Percentiles rank a stretch among this genome's conserved stretches.
Conservation (phyloP, 805 yeast species). For the Maudiozyma bulderi region DNA sequence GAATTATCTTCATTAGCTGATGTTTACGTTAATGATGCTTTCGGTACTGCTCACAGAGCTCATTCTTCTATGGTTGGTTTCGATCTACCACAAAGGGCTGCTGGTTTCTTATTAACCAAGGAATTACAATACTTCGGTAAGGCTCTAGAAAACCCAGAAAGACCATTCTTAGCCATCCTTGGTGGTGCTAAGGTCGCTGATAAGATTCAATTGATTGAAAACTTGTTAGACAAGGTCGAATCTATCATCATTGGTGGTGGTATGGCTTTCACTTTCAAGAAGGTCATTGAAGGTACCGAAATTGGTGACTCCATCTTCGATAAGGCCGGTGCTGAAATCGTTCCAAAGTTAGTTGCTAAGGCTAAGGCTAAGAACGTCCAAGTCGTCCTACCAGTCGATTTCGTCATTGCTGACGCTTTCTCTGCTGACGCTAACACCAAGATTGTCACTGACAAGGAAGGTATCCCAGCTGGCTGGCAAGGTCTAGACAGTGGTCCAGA, state of each 20-base stretch:
- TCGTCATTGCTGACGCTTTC: conserved; percentile 91
- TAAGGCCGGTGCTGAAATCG: conserved; percentile 91
- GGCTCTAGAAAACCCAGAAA: conserved; percentile 93
- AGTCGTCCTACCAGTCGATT: conserved; percentile 91
- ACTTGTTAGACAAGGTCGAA: conserved; percentile 92
- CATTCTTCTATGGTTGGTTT: conserved; percentile 99
- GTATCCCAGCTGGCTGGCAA: conserved; percentile 92
- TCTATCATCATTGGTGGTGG: conserved; percentile 96
- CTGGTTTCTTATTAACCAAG: conserved; percentile 96
- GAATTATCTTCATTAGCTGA: conserved; percentile 88
- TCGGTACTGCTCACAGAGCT: conserved; percentile 99
- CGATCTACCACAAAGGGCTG: conserved; percentile 89
- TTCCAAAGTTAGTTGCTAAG: conserved; percentile 83
- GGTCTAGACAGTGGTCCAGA: conserved; percentile 96
- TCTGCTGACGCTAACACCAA: conserved; percentile 83
- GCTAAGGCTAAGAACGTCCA: conserved; percentile 95
- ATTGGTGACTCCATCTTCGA: conserved; percentile 93
- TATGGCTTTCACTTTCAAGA: conserved; percentile 99
- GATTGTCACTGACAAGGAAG: conserved; percentile 76
- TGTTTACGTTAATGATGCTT: conserved; percentile 94
- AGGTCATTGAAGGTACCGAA: conserved; percentile 72
- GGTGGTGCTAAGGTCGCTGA: conserved; percentile 99
- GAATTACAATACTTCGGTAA: conserved; percentile 94
- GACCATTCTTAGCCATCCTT: conserved; percentile 97
- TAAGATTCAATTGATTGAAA: conserved; percentile 97